A percentile compares a stretch with the other conserved stretches of the same genome.
phyloP scores from a whole-genome alignment of 768 basidiomycete genomes.

The Psilocybe tampanensis region DNA sequence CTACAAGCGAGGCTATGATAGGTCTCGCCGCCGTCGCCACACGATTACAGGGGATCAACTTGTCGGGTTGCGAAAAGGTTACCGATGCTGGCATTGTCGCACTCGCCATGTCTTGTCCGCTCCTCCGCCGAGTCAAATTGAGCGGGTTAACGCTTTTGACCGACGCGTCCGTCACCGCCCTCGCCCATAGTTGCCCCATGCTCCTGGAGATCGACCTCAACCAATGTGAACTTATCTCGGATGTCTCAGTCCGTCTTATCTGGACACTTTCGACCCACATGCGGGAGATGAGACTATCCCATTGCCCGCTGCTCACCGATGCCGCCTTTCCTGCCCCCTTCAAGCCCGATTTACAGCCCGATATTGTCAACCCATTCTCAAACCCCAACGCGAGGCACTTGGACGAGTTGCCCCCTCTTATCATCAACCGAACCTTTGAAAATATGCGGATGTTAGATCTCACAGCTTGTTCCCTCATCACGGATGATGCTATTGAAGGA shows the following conservation, averaged over 20 bases:
- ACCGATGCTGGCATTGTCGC: constrained; percentile 78
- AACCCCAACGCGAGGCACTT: constrained; percentile 28
- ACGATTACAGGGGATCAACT: constrained; percentile 89
- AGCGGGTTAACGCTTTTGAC: constrained; percentile 77
- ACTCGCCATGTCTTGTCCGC: constrained; percentile 72
- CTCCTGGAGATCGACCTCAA: constrained; percentile 95
- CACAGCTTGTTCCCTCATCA: constrained; percentile 79
- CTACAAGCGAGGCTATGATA: constrained; percentile 71
- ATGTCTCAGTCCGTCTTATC: constrained; percentile 77
- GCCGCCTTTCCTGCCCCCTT: constrained; percentile 81
- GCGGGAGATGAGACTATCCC: constrained; percentile 88
- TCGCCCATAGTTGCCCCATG: constrained; percentile 80
- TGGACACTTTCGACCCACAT: constrained; percentile 82
- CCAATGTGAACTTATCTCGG: constrained; percentile 76
- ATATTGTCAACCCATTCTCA: constrained; percentile 47
- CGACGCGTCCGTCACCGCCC: constrained; percentile 70
- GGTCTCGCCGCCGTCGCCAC: constrained; percentile 70
- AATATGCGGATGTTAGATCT: constrained; percentile 93
- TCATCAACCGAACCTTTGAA: constrained; percentile 67
- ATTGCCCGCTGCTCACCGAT: constrained; percentile 79
- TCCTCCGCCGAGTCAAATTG: constrained; percentile 89
- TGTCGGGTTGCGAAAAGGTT: constrained; percentile 80
- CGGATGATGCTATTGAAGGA: constrained; percentile 83
- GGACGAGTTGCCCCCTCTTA: constrained; percentile 65
- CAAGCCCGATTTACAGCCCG: constrained; percentile 37